Base-by-base conservation (phyloP, 2,329 filamentous ascomycete genomes). In the Colletotrichum coccodes region DNA sequence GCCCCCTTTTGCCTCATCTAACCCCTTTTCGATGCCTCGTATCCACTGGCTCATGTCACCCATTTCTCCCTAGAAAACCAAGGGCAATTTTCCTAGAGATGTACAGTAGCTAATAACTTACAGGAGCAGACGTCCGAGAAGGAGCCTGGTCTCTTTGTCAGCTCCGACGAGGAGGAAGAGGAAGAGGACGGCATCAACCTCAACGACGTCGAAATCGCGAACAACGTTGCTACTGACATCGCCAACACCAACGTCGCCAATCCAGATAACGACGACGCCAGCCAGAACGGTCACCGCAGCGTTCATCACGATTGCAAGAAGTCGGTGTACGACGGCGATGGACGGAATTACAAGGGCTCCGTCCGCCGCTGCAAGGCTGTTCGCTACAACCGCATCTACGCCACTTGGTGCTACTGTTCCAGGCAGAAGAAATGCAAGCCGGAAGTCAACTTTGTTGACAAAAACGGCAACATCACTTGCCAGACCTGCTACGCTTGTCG, bases 341-440 rank as follows among this genome's bases (percentile, higher is more conserved):
- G 49, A 28, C 49, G 34, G 28, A 28, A 52, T 3, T 52, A 32
- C 47, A 32, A 16, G 9, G 49, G 28, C 11, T 12, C 14, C 28
- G 6, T 50, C 44, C 54, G 61, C n/a, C 54, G 47, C 16, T 64
- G 61, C 34, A 56, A 59, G n/a, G 44, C 42, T 4, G 54, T 12
- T 6, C 16, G 18, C 4, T 4, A 28, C 16, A 32, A 34, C 34
- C 6, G 16, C 11, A 16, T 21, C 18, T 60, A 40, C n/a, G 9
- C 2, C 1, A 12, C 34, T 9, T 64, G 44, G 42, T 47, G 46
- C 14, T 60, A 23, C 26, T 64, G 61, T 14, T 42, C n/a, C 18
- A 26, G 47, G 26, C 26, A 50, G 28, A 52, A 52, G 28, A 12
- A n/a, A 6, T 52, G 30, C 49, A 52, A 34, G 28, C 49, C 28